phyloP scores from a whole-genome alignment of 352 stramenopile species.

The Phytophthora chlamydospora region DNA sequence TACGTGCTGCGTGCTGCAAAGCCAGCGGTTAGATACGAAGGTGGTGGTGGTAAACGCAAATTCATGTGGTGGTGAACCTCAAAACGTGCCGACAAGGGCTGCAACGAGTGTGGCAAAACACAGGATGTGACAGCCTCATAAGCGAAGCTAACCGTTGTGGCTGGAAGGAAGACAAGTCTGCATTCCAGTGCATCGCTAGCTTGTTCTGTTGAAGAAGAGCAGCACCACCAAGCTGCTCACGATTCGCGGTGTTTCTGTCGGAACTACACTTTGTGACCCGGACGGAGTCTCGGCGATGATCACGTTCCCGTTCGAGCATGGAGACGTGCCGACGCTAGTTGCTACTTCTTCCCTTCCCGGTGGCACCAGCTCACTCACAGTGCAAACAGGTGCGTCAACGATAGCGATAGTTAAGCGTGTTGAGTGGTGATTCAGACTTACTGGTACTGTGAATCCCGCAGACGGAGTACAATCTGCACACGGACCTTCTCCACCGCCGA shows the following conservation, averaged over 20 bases:
- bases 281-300: constrained; percentile 64
- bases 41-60: too few species aligned
- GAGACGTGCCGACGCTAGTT: constrained; percentile 60
- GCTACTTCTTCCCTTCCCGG: constrained; percentile 35
- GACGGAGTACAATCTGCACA: constrained; percentile 43
- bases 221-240: constrained; percentile 55
- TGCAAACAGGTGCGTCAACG: constrained; percentile 40
- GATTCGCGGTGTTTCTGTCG: constrained; percentile 57
- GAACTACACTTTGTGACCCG: constrained; percentile 49
- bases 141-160: too few species aligned
- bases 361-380: constrained; percentile 39
- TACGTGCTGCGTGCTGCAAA: background rate
- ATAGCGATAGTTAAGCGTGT: background rate
- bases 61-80: too few species aligned
- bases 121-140: too few species aligned
- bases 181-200: too few species aligned
- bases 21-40: too few species aligned
- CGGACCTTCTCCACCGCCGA: constrained; percentile 35
- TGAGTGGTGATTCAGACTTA: background rate
- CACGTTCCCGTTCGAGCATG: constrained; percentile 76
- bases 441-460: constrained; percentile 7
- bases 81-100: too few species aligned
- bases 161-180: too few species aligned
- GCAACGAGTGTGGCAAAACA: too few species aligned
- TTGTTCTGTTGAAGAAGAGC: too few species aligned